Evolutionary conservation across 202 grass and related monocot species (phyloP), one percentile per base, ranked within the genome.

Genomic region (Schoenoplectus tabernaemontani): DNA sequence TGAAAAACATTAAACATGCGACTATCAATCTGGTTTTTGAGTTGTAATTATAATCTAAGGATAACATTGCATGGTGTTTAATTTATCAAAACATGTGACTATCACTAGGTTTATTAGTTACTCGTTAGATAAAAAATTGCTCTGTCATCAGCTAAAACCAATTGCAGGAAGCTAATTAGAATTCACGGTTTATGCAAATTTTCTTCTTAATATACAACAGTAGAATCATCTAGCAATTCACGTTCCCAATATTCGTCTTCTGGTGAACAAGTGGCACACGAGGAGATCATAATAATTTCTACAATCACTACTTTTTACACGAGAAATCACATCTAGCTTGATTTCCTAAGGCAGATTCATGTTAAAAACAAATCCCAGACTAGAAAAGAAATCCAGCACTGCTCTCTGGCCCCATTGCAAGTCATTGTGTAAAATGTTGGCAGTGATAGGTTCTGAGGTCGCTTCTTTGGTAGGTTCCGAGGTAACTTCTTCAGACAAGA

Each of bases 391-490:
- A 72, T 53, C 64, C 37, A 86, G 81, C 72, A 90, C 65, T 11
- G 81, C 65, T 84, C 82, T 80, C 28, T 46, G 16, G 22, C 73
- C 41, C 91, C 85, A 88, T n/a, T n/a, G 80, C 65, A 90, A 59
- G 81, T 86, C 85, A 50, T 88, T 86, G 74, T 36, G 36, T 42
- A 87, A 58, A 47, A 81, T 85, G 43, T 41, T 59, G 20, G 56
- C 13, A 53, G 51, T 26, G 23, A 34, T 56, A 22, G 78, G 85
- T 44, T 33, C 56, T 23, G n/a, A 26, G 1, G 38, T 50, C 46
- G n/a, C n/a, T n/a, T n/a, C n/a, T n/a, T n/a, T n/a, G n/a, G n/a
- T n/a, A n/a, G n/a, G n/a, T n/a, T n/a, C n/a, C n/a, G n/a, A n/a
- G n/a, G n/a, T n/a, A n/a, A 20, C 76, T 74, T 75, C 81, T 23